These are phyloP conservation scores for Diutina mesorugosa DNA, from an alignment of 1,139 yeast species.

Conservation along the genomic window DNA sequence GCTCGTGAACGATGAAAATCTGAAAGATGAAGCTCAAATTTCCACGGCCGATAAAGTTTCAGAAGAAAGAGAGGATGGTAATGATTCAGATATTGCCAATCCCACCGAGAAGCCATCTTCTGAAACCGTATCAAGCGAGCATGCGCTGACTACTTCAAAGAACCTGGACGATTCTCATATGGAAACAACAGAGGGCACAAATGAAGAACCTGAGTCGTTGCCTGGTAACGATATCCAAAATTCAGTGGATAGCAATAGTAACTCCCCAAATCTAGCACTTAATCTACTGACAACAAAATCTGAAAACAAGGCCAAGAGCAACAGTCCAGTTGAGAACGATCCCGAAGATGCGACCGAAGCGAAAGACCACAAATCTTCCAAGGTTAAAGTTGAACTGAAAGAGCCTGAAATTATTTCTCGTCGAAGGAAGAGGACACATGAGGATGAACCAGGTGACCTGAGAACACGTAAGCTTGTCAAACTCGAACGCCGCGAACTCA, in stretches of 20 bases:
- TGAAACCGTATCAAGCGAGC: too few species aligned
- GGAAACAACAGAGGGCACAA: neutral
- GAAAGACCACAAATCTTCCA: neutral
- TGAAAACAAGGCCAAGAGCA: neutral
- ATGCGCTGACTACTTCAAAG: too few species aligned
- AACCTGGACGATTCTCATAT: too few species aligned
- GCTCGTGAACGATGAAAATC: too few species aligned
- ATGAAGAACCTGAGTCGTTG: neutral
- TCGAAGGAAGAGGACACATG: neutral
- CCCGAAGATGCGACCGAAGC: conserved; percentile 4
- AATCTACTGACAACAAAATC: neutral
- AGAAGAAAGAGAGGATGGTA: too few species aligned
- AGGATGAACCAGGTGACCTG: neutral
- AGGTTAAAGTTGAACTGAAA: neutral
- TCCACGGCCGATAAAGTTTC: too few species aligned
- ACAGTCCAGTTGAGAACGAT: conserved; percentile 6
- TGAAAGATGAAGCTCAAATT: too few species aligned
- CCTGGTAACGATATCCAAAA: neutral
- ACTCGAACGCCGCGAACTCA: conserved; percentile 1
- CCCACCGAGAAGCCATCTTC: too few species aligned
- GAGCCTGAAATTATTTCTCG: neutral
- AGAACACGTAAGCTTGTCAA: neutral
- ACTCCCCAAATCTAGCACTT: neutral
- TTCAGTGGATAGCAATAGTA: neutral
- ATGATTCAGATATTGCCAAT: too few species aligned